phyloP scores from a whole-genome alignment of 768 basidiomycete genomes.

The Podaxis sp. region DNA sequence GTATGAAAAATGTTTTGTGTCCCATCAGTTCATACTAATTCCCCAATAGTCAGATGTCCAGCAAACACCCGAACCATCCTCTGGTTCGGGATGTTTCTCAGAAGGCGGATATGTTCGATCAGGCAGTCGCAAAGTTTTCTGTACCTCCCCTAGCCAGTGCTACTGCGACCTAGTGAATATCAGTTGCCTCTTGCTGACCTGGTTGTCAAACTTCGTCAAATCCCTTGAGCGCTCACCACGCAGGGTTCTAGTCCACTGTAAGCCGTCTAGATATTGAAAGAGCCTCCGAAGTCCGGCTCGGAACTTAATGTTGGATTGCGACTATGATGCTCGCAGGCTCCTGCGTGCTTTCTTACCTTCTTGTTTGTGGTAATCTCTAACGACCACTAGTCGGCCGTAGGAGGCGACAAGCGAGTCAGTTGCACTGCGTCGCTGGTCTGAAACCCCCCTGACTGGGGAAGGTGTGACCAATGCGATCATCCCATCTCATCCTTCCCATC shows the following conservation, averaged over 20 bases:
- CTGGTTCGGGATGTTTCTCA: slow-evolving; percentile 57
- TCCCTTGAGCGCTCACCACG: not conserved
- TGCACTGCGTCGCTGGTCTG: too few species aligned
- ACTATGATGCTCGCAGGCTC: not conserved
- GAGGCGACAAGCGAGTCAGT: too few species aligned
- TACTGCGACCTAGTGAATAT: not conserved
- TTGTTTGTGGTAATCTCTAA: too few species aligned
- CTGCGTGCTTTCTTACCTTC: not conserved
- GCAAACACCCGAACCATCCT: slow-evolving; percentile 67
- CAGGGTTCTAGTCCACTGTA: not conserved
- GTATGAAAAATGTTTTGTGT: slow-evolving; percentile 39
- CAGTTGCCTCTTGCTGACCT: not conserved
- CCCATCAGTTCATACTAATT: slow-evolving; percentile 15
- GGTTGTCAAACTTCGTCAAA: not conserved
- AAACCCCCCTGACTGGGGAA: too few species aligned
- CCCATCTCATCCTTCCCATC: too few species aligned
- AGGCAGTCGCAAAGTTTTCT: slow-evolving; percentile 51
- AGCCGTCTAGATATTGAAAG: not conserved
- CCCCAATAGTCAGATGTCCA: slow-evolving; percentile 34
- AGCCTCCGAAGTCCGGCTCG: not conserved
- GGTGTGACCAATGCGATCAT: too few species aligned
- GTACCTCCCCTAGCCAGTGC: slow-evolving; percentile 43
- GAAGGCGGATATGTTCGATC: slow-evolving; percentile 67
- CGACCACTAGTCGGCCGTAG: too few species aligned
- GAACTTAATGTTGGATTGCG: not conserved